Base-by-base conservation (phyloP, 768 basidiomycete genomes). In the Collybia sp. region DNA sequence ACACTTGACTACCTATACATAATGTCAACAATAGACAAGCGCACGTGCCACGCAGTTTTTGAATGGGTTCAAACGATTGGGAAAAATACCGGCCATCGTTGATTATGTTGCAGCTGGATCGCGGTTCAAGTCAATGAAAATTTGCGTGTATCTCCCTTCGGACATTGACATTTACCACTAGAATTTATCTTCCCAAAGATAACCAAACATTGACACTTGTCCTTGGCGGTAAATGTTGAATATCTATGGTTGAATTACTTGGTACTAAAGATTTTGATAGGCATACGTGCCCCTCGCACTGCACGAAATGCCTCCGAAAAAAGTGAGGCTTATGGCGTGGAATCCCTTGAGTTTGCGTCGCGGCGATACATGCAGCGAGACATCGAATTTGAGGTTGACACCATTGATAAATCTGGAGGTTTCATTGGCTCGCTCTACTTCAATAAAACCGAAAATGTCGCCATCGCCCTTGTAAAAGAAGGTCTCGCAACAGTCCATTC, bases 21-120 rank as follows among this genome's bases (percentile, higher is more conserved):
- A 40, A 48, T 51, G 34, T 56, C 30, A 12, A 43, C 30, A 45
- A 16, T 52, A 91, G 83, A 79, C 79, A 19, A 73, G 68, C 46
- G 67, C 74, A 45, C 86, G 93, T 44, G 95, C 94, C 1, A 79
- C 78, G 19, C 88, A 90, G 43, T 98, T 93, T 68, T 66, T 98
- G 35, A 88, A 88, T 47, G 79, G 85, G 36, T 94, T 97, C 75
- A 98, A 96, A 67, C 84, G 95, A 20, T 69, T 82, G 42, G 93
- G 94, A 5, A 79, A 77, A 52, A 80, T 94, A 45, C 73, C 85
- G 1, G 96, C 88, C 8, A 70, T 95, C 9, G 90, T 98, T 13
- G 94, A 98, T 34, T 96, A 90, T 59, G 93, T 97, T 44, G 83
- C 93, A 35, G 81, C 92, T 31, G 95, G 94, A 19, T 96, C 94